Percentiles rank a stretch among this genome's conserved stretches.
Conservation (phyloP, 345 rosid species). For the Eucalyptus sp. region DNA sequence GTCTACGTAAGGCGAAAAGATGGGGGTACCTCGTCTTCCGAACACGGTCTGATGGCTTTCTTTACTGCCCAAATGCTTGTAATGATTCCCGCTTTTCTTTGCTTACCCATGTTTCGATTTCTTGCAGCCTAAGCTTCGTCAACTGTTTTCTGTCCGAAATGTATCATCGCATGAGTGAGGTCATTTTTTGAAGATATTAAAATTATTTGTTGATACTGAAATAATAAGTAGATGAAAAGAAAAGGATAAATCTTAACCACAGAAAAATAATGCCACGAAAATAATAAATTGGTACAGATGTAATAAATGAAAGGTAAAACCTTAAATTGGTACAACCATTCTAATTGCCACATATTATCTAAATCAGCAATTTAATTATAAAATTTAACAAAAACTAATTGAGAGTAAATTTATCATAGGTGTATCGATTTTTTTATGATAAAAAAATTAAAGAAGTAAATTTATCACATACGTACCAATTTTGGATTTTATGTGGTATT, state of each 20-base stretch:
- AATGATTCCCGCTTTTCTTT: not conserved
- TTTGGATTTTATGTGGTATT: too few relatives aligned
- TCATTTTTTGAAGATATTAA: not conserved
- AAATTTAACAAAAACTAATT: too few relatives aligned
- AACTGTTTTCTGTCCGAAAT: slow-evolving; percentile 2
- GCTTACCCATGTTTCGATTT: not conserved
- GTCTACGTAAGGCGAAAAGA: not conserved
- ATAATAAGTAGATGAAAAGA: not conserved
- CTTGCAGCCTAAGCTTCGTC: not conserved
- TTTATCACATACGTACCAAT: too few relatives aligned
- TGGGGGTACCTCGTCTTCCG: not conserved
- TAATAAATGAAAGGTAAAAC: too few relatives aligned
- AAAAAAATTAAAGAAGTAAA: too few relatives aligned
- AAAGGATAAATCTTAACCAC: not conserved
- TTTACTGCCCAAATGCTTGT: not conserved
- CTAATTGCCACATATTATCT: too few relatives aligned
- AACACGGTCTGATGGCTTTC: not conserved
- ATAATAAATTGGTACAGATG: too few relatives aligned
- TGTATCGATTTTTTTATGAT: too few relatives aligned
- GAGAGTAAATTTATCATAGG: too few relatives aligned
- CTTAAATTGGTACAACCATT: too few relatives aligned
- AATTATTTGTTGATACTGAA: not conserved
- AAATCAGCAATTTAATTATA: too few relatives aligned
- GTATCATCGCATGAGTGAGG: not conserved
- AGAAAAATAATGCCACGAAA: too few relatives aligned